Base-by-base conservation (phyloP, 2,329 filamentous ascomycete species). In the Camptophora hylomeconis region DNA sequence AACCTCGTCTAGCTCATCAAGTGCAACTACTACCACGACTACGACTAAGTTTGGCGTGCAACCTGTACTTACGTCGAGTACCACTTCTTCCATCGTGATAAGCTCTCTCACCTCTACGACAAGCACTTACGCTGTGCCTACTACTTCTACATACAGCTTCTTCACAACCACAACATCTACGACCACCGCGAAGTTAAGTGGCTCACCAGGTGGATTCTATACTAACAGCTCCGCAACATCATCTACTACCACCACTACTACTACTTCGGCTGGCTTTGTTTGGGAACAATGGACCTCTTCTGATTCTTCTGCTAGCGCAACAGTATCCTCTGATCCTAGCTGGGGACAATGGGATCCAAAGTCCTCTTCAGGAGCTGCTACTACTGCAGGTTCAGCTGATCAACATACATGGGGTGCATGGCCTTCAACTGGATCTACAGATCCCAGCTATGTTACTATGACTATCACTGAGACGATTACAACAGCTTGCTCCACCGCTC, bases 21-120 rank as follows among this genome's bases (percentile, higher is more conserved):
- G 8, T n/a, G 19, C 19, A 20, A 20, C 19, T n/a, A 20, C 19
- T 20, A n/a, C 19, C 19, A n/a, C 19, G 19, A 20, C 19, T 20
- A n/a, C 19, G n/a, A 20, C 19, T 20, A 20, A 8, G 8, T 8
- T n/a, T 8, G n/a, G 8, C 8, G n/a, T n/a, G 8, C 8, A n/a
- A 20, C 8, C 19, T 8, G n/a, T n/a, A 20, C n/a, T n/a, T 8
- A 20, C 19, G n/a, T 8, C 8, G n/a, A 20, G 19, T 20, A 20
- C 19, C 8, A 20, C 8, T 20, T 8, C 19, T 20, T n/a, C 19
- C 19, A 20, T n/a, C n/a, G 8, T n/a, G 8, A 8, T n/a, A 8
- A 20, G 8, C 19, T 8, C 19, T 8, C 8, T 8, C 19, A 20
- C 19, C 19, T 20, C 19, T 20, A n/a, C 8, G 8, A 20, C 19